Conservation (phyloP, 441 rosid species). For the Syzygium syzygioides region DNA sequence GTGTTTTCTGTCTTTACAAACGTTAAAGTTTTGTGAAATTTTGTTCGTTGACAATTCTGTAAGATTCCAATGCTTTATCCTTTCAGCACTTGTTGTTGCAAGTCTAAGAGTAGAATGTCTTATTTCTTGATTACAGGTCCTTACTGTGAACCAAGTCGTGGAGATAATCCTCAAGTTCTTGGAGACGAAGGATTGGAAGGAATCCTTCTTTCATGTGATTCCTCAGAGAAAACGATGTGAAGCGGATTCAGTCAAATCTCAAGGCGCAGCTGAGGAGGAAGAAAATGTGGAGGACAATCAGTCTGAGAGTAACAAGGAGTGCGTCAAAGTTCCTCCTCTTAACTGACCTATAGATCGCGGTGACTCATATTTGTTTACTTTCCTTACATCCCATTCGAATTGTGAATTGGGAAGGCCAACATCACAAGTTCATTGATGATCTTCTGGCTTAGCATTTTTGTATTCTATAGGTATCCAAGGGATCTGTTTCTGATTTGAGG, state of each 20-base stretch:
- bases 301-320: conserved; percentile 27
- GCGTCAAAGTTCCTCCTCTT: conserved; percentile 20
- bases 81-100: background rate
- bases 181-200: conserved; percentile 85
- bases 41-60: background rate
- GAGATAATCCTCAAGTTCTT: conserved; percentile 76
- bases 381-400: background rate
- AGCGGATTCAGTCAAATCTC: conserved; percentile 18
- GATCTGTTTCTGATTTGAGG: background rate
- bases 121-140: conserved; percentile 43
- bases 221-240: conserved; percentile 66
- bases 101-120: background rate
- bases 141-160: conserved; percentile 87
- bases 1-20: background rate
- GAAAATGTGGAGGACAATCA: conserved; percentile 13
- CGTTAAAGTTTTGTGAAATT: background rate
- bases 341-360: background rate
- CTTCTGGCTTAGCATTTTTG: background rate
- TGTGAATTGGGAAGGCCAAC: background rate
- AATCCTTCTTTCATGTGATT: conserved; percentile 78
- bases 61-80: background rate
- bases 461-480: background rate
- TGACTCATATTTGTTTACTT: background rate
- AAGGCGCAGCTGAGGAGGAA: conserved; percentile 13
- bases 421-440: background rate